phyloP scores from a whole-genome alignment of 148 eudicot species.

The Arctostaphylos glauca region DNA sequence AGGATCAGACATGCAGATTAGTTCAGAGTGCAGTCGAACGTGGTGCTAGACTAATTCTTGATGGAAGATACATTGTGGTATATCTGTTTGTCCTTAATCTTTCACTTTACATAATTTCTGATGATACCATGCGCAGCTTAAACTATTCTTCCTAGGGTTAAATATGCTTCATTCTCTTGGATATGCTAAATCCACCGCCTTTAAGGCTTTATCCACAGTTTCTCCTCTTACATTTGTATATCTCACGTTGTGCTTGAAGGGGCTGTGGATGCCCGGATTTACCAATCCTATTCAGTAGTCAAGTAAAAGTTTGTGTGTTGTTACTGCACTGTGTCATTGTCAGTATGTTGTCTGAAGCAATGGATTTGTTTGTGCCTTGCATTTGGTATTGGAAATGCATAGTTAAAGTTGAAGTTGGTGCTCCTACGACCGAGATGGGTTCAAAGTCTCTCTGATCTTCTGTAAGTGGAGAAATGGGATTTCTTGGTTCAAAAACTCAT shows the following conservation, averaged over 20 bases:
- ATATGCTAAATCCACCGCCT: background rate
- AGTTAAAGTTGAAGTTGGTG: background rate
- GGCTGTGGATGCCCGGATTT: background rate
- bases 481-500: background rate
- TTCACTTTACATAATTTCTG: background rate
- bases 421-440: too few relatives aligned
- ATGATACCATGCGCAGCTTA: background rate
- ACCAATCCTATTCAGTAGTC: background rate
- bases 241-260: background rate
- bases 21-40: constrained; percentile 48
- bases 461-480: background rate
- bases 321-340: background rate
- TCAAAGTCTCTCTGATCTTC: background rate
- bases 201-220: background rate
- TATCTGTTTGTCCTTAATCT: background rate
- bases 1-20: constrained; percentile 46
- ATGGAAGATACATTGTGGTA: constrained; percentile 66
- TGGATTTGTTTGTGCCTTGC: background rate
- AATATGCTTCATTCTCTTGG: background rate
- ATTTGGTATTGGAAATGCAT: background rate
- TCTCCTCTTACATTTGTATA: background rate
- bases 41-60: constrained; percentile 63
- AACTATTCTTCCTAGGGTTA: background rate
- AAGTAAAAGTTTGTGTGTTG: background rate
- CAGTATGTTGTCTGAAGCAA: background rate